Percentiles rank a stretch among this genome's conserved stretches.
Conservation (phyloP, 2,329 filamentous ascomycete species). For the Diaporthe velutina region DNA sequence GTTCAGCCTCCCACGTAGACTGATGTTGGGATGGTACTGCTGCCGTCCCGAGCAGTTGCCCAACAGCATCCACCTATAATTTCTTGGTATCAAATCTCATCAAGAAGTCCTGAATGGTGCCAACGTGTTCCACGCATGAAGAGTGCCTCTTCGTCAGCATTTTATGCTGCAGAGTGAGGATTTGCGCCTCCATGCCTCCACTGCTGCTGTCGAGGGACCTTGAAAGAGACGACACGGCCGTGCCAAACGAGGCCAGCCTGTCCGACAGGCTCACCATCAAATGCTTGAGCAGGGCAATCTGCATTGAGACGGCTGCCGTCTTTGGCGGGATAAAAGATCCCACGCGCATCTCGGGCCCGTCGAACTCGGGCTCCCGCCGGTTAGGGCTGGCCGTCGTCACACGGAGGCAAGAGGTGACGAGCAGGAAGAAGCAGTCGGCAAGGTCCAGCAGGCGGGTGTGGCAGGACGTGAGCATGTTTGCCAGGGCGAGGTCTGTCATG, state of each 20-base stretch:
- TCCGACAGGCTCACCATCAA: conserved; percentile 46
- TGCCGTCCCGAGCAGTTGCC: background rate
- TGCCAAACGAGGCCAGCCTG: conserved; percentile 9
- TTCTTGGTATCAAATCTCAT: conserved; percentile 9
- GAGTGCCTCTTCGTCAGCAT: conserved; percentile 20
- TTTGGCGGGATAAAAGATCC: conserved; percentile 54
- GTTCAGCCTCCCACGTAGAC: background rate
- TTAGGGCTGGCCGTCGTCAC: conserved; percentile 46
- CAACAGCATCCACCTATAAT: background rate
- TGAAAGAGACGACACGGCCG: background rate
- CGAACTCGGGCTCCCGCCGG: conserved; percentile 49
- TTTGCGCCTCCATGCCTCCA: background rate
- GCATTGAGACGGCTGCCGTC: conserved; percentile 49
- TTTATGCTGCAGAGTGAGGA: conserved; percentile 27
- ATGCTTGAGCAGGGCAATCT: conserved; percentile 50
- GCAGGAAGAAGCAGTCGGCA: conserved; percentile 50
- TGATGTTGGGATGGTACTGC: background rate
- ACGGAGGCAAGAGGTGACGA: conserved; percentile 49
- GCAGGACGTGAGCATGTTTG: conserved; percentile 53
- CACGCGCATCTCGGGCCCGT: conserved; percentile 56
- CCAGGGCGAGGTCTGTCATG: conserved; percentile 51
- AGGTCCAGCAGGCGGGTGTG: conserved; percentile 54
- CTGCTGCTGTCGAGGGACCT: no score
- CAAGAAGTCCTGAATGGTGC: conserved; percentile 26
- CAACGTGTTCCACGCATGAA: background rate